These are phyloP conservation scores for Rhodotorula sp. DNA, from an alignment of 1,284 basidiomycete genomes.

Conservation along the genomic window DNA sequence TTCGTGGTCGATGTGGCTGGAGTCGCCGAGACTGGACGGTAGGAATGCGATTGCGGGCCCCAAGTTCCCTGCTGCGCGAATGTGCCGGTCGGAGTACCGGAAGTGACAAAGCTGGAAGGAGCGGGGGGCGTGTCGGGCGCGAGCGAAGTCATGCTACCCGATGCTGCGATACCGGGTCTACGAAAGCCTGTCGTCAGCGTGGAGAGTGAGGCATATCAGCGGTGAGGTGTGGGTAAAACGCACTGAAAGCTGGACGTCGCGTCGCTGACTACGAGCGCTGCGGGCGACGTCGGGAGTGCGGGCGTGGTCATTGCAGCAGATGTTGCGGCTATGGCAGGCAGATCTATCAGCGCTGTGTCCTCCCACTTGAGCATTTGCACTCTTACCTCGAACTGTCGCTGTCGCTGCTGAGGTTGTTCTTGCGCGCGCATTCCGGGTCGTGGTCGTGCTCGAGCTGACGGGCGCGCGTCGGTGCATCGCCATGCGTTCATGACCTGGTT, in stretches of 20 bases:
- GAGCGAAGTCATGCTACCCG: slow-evolving; percentile 22
- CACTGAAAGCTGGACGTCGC: slow-evolving; percentile 1
- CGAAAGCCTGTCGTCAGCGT: not conserved
- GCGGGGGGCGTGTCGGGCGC: slow-evolving; percentile 7
- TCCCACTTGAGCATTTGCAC: too few relatives aligned
- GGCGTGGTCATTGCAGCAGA: too few relatives aligned
- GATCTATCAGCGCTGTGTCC: too few relatives aligned
- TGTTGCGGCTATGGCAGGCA: too few relatives aligned
- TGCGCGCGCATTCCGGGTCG: too few relatives aligned
- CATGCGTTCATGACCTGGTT: too few relatives aligned
- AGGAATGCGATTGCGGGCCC: not conserved
- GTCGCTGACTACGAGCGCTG: too few relatives aligned
- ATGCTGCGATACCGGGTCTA: slow-evolving; percentile 17
- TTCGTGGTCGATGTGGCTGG: not conserved
- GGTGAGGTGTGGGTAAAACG: not conserved
- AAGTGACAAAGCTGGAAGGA: not conserved
- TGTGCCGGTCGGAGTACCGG: not conserved
- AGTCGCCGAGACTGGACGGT: not conserved
- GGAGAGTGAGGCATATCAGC: not conserved
- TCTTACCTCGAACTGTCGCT: too few relatives aligned
- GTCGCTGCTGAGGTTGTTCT: too few relatives aligned
- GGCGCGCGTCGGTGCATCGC: too few relatives aligned
- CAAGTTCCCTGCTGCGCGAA: not conserved
- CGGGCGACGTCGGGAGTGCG: too few relatives aligned
- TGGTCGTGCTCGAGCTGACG: too few relatives aligned